Evolutionary conservation across 176 grass and related monocot genomes (phyloP), one percentile per base, ranked within the genome.

Genomic region (Oryza officinalis): DNA sequence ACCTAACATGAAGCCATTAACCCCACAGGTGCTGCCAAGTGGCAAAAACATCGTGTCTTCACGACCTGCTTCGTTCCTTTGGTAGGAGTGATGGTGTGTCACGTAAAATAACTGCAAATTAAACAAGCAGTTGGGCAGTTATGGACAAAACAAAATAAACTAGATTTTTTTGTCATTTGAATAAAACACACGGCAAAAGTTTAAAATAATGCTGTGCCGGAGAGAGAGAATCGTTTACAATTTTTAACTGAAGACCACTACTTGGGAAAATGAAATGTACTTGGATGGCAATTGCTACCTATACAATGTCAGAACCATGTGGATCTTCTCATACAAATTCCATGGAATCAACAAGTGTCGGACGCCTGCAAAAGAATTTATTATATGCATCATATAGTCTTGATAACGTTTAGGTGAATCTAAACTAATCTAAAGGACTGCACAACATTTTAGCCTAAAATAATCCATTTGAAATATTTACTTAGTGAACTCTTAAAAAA

Each of bases 171-270:
- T 43, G 57, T 26, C 41, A 83, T 83, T 79, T 74, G 10, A 61
- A 68, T 13, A 79, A 27, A 43, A 11, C 11, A 9, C 10, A 45
- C 3, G 5, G 0, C 23, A 8, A 33, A 38, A 8, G 30, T 5
- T 61, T 76, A 69, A 85, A 82, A 14, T 50, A 85, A 80, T 85
- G 49, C 47, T 14, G 37, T 46, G 87, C 81, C 63, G 44, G 69
- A 47, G 5, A 35, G 32, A 9, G 6, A 59, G 3, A 38, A 8
- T 13, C 4, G 31, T 43, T 61, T 63, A 13, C 11, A 69, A 25
- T 67, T 69, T 65, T 1, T 31, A 28, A 22, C n/a, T 49, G 9
- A 11, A 63, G 33, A 47, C 9, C 32, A 69, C 69, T 82, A 46
- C 2, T 37, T 27, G 0, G 18, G 18, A 5, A 17, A 17, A 38